Percentiles rank a stretch among this genome's conserved stretches.
Evolutionary conservation across 2,329 filamentous ascomycete species (phyloP).

Genomic region (Fusarium sublunatum): DNA sequence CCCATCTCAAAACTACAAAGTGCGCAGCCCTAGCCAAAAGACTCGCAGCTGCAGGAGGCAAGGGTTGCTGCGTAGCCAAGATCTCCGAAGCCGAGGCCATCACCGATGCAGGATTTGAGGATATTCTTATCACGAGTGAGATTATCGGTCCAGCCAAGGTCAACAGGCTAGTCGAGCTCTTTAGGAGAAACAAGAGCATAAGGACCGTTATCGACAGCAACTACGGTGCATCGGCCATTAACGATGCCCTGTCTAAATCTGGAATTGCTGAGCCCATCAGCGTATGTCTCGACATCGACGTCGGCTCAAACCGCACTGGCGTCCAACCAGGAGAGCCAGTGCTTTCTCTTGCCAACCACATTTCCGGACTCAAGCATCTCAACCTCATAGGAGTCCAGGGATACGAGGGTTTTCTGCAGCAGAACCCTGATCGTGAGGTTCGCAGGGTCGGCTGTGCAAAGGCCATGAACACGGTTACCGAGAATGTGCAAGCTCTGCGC

Average conservation of each 20-base stretch:
- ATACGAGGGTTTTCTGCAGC: slow-evolving; percentile 35
- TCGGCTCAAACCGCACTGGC: slow-evolving; percentile 28
- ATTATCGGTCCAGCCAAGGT: slow-evolving; percentile 29
- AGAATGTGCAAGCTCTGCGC: slow-evolving; percentile 7
- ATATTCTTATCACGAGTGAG: slow-evolving; percentile 39
- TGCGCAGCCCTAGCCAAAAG: slow-evolving; percentile 23
- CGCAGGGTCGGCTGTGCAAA: slow-evolving; percentile 25
- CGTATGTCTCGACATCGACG: slow-evolving; percentile 32
- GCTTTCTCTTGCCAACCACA: slow-evolving; percentile 14
- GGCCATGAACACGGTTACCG: slow-evolving; percentile 26
- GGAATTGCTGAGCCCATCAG: slow-evolving; percentile 12
- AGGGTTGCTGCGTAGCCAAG: slow-evolving; percentile 34
- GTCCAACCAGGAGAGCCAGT: neutral
- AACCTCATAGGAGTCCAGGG: slow-evolving; percentile 34
- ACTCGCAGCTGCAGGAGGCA: slow-evolving; percentile 32
- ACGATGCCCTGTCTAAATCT: slow-evolving; percentile 14
- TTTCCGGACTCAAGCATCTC: slow-evolving; percentile 11
- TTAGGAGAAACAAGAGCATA: slow-evolving; percentile 10
- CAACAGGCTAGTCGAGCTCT: slow-evolving; percentile 25
- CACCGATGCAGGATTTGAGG: slow-evolving; percentile 25
- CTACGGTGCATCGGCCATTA: slow-evolving; percentile 21
- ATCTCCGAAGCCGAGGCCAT: slow-evolving; percentile 36
- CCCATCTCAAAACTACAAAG: slow-evolving; percentile 37
- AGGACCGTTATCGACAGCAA: slow-evolving; percentile 30
- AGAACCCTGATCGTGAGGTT: slow-evolving; percentile 28